These are phyloP conservation scores for Taphrina wiesneri DNA, from an alignment of 1,139 yeast species.

Conservation along the genomic window DNA sequence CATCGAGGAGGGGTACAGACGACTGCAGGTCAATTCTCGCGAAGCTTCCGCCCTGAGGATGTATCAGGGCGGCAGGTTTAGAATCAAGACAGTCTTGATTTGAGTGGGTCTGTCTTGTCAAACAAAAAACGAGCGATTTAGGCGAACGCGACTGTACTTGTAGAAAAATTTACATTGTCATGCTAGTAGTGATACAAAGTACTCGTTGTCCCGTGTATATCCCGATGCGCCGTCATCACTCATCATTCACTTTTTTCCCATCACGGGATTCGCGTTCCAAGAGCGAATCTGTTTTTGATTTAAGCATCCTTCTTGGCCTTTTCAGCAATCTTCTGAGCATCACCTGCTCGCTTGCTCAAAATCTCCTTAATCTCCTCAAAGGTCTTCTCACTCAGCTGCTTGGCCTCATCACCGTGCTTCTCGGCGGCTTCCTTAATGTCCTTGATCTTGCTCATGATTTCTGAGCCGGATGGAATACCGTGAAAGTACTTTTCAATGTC, in stretches of 20 bases:
- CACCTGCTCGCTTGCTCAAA: conserved; percentile 22
- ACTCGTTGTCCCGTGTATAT: neutral
- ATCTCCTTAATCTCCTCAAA: conserved; percentile 27
- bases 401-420: conserved; percentile 35
- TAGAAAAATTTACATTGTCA: neutral
- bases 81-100: conserved; percentile 15
- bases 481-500: conserved; percentile 19
- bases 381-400: conserved; percentile 31
- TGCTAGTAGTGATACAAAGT: conserved; percentile 1
- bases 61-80: conserved; percentile 25
- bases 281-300: neutral
- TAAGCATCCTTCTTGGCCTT: conserved; percentile 31
- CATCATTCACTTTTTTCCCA: neutral
- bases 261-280: neutral
- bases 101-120: neutral
- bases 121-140: neutral
- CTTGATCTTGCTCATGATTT: conserved; percentile 25
- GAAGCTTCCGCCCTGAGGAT: conserved; percentile 12
- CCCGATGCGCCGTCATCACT: neutral
- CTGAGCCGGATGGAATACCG: conserved; percentile 23
- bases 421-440: conserved; percentile 29
- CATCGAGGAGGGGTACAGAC: conserved; percentile 88
- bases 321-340: conserved; percentile 33
- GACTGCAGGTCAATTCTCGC: conserved; percentile 54
- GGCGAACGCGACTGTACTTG: neutral